Evolutionary conservation across 345 rosid genomes (phyloP), one percentile per base, ranked within the genome.

Genomic region (Pelargonium nanum): DNA sequence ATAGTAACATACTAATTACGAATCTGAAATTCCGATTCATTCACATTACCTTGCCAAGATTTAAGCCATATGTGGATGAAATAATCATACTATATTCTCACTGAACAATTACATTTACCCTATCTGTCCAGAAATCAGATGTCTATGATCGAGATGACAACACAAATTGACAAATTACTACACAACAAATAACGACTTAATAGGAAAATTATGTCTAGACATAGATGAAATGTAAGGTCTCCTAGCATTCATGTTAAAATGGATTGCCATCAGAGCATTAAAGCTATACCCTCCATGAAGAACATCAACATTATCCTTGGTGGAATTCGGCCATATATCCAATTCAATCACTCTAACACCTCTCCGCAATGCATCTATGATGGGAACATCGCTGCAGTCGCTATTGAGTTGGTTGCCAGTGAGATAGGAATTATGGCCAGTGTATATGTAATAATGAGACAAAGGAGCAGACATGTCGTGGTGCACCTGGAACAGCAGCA

Each of bases 371-470:
- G 97, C 91, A 22, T 70, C 64, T 30, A 72, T 76, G 32, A 91
- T 91, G 0, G 97, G 94, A 26, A 65, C 77, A 1, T 56, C 74
- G 61, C 91, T 83, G 78, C 97, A 81, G 25, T 71, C 51, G 28
- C 96, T 91, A 68, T 74, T 78, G 1, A 91, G 54, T 58, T 91
- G 90, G 64, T 91, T 86, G 51, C 98, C 91, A 16, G 91, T 88
- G 60, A 88, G 72, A 78, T 84, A 85, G 16, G 97, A 84, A 72
- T 91, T 91, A 64, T 91, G 97, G 62, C 97, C 93, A 6, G 97
- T 86, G 77, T 68, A 80, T 64, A 91, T 44, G 76, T 68, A 86
- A 74, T 88, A 88, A 79, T 88, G 96, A 3, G 96, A 73, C 61
- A 88, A 57, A 17, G 95, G 88, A 20, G 77, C 80, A 21, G 53